Base-by-base conservation (phyloP, 2,329 filamentous ascomycete species). In the Diplocarpon mali region DNA sequence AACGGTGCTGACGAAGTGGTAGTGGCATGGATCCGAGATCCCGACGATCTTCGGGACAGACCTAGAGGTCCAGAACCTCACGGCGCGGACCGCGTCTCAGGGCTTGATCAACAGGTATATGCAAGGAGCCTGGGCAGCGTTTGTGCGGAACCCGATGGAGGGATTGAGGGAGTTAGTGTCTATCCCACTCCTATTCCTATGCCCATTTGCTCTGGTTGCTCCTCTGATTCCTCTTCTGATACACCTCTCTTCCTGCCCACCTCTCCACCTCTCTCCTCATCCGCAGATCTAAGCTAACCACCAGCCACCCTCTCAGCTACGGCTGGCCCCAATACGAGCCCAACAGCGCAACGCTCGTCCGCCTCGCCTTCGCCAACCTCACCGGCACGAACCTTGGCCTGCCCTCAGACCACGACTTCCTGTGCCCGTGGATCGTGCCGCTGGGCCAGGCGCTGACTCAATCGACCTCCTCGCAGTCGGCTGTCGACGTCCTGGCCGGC, bases 121-220 rank as follows among this genome's bases (percentile, higher is more conserved):
- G n/a, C 51, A 54, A 15, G 51, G 51, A 7, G 60, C 59, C 10
- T 64, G 60, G 60, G 51, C 60, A 1, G 52, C 55, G 2, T 63
- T 63, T 50, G 59, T 60, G 27, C 62, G 57, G 40, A 50, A 63
- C 45, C 56, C 62, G 1, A 39, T 27, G 11, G 42, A 52, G n/a
- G 60, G 60, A 1, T 45, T 62, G 24, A 36, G 40, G 27, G 34
- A 40, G 9, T 55, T 28, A 8, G 17, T 44, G 6, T 10, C 12
- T 20, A 10, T 14, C 31, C 6, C 13, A 5, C 2, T 20, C 30
- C 47, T 42, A 28, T 39, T 24, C 20, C 20, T 24, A 24, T 24
- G 20, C 20, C 20, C 7, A 3, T 24, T 7, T 24, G 7, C 20
- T 7, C 7, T 24, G 3, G 3, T 24, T 24, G 3, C 20, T 4